These are phyloP conservation scores for Suaeda aralocaspica DNA, from an alignment of 148 eudicot genomes.

Conservation along the genomic window DNA sequence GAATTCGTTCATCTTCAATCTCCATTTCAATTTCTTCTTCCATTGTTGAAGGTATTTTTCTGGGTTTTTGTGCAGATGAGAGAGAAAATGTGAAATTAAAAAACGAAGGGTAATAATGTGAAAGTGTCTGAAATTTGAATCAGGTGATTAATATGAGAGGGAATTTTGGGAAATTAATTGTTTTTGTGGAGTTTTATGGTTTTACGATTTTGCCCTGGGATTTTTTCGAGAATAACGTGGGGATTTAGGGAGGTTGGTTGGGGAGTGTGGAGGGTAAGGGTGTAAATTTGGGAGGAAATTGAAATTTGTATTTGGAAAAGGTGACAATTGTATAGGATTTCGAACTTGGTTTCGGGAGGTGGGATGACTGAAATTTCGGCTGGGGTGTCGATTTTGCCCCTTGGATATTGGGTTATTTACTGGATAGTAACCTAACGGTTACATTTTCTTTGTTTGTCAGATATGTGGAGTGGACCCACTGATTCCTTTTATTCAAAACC, in stretches of 20 bases:
- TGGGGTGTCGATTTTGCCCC: conserved; percentile 16
- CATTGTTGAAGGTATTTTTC: conserved; percentile 23
- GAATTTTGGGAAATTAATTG: not conserved
- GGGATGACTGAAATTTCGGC: conserved; percentile 26
- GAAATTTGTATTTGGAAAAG: conserved; percentile 16
- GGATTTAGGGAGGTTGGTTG: not conserved
- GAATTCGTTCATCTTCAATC: conserved; percentile 23
- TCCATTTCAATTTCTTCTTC: conserved; percentile 40
- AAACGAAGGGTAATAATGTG: not conserved
- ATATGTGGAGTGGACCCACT: conserved; percentile 24
- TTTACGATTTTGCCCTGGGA: conserved; percentile 1
- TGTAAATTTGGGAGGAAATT: conserved; percentile 15
- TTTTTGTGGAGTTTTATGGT: not conserved
- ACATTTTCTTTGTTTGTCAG: conserved; percentile 31
- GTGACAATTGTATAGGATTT: conserved; percentile 27
- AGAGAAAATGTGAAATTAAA: conserved; percentile 3
- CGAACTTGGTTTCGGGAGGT: conserved; percentile 39
- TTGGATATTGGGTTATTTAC: conserved; percentile 11
- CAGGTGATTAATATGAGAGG: not conserved
- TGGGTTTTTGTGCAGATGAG: conserved; percentile 6
- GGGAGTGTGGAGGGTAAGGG: conserved; percentile 8
- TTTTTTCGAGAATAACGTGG: not conserved
- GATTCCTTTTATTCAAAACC: conserved; percentile 5
- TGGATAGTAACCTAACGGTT: conserved; percentile 32
- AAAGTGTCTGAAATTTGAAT: conserved; percentile 41